Percentiles rank a stretch among this genome's conserved stretches.
Conservation (phyloP, 176 grass and related monocot species). For the Lolium multiflorum region DNA sequence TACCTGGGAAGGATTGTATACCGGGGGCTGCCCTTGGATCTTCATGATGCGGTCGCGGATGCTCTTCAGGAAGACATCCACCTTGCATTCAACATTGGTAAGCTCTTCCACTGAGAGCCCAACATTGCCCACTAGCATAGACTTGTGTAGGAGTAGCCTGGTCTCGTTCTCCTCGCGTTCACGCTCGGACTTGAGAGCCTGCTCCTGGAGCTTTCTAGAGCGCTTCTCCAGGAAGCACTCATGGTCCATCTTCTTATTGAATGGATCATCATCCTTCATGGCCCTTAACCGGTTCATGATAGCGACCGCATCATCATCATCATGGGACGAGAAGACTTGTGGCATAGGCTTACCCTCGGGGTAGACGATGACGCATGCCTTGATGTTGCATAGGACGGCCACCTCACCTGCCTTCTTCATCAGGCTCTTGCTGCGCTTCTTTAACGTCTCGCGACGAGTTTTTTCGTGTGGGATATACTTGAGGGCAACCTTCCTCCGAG, state of each 20-base stretch:
- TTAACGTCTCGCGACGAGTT: constrained; percentile 3
- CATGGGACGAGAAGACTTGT: constrained; percentile 35
- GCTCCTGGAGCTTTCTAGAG: constrained; percentile 4
- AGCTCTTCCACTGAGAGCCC: constrained; percentile 26
- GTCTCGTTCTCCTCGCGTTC: background rate
- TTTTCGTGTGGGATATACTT: constrained; percentile 37
- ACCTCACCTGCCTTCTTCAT: constrained; percentile 56
- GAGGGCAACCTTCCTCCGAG: constrained; percentile 44
- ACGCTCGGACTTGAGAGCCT: background rate
- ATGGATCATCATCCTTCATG: background rate
- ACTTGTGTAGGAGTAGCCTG: constrained; percentile 24
- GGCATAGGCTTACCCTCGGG: constrained; percentile 4
- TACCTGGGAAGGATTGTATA: background rate
- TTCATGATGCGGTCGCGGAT: background rate
- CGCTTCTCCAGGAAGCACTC: constrained; percentile 43
- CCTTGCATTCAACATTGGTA: background rate
- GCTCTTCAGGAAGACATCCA: background rate
- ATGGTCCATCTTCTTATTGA: constrained; percentile 41
- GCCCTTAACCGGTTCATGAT: constrained; percentile 21
- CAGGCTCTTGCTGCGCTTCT: constrained; percentile 28
- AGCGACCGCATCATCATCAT: background rate
- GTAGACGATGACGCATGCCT: constrained; percentile 41
- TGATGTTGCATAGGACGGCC: constrained; percentile 32
- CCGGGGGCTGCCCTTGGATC: background rate
- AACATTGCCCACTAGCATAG: background rate